These are phyloP conservation scores for Russula sp. DNA, from an alignment of 768 basidiomycete species.

Conservation along the genomic window DNA sequence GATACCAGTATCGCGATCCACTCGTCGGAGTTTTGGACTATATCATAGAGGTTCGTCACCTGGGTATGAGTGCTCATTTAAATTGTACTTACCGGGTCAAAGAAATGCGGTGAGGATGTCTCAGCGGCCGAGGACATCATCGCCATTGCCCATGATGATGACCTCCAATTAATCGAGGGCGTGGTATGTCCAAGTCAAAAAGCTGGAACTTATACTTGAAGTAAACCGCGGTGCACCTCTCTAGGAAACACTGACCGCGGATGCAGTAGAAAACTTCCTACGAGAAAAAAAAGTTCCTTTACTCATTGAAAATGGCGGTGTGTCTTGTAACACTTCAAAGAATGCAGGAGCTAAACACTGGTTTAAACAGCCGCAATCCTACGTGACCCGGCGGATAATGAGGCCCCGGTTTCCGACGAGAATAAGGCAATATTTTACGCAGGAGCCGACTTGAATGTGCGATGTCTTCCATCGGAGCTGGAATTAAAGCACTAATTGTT, in stretches of 20 bases:
- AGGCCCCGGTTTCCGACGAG: conserved; percentile 2
- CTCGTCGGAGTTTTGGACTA: conserved; percentile 16
- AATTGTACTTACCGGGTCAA: not conserved
- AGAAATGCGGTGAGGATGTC: conserved; percentile 12
- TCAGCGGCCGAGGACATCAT: not conserved
- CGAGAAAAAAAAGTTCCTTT: not conserved
- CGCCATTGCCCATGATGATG: conserved; percentile 21
- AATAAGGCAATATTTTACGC: conserved; percentile 10
- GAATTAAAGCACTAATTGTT: not conserved
- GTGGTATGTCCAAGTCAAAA: conserved; percentile 3
- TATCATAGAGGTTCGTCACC: conserved; percentile 15
- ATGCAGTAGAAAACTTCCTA: conserved; percentile 8
- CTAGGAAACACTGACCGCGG: conserved; percentile 12
- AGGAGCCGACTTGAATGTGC: not conserved
- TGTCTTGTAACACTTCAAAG: not conserved
- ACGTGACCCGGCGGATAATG: not conserved
- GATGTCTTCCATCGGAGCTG: not conserved
- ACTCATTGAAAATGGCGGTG: conserved; percentile 14
- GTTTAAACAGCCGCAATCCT: conserved; percentile 8
- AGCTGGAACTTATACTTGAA: not conserved
- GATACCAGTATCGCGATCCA: conserved; percentile 14
- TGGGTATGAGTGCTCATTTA: not conserved
- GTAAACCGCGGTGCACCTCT: not conserved
- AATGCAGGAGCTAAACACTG: not conserved
- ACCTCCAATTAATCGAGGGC: conserved; percentile 7